Evolutionary conservation across 345 rosid genomes (phyloP).

Genomic region (Capsella bursapastoris): DNA sequence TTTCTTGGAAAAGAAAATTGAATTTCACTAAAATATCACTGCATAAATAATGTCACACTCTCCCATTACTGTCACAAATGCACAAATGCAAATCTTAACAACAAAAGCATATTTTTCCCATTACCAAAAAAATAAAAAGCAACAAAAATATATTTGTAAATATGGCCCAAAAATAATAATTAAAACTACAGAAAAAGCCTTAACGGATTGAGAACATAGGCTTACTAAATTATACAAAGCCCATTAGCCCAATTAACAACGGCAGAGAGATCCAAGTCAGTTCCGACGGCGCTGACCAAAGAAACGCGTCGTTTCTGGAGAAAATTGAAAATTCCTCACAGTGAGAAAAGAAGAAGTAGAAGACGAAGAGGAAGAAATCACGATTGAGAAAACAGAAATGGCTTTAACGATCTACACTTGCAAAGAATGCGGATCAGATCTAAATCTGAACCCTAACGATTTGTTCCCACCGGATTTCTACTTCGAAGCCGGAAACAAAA

Average conservation of each 20-base stretch:
- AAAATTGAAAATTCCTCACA: slow-evolving; percentile 29
- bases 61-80: too few species aligned
- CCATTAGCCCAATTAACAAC: slow-evolving; percentile 1
- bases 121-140: too few species aligned
- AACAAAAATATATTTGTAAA: too few species aligned
- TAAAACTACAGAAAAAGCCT: too few species aligned
- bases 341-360: background rate
- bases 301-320: slow-evolving; percentile 35
- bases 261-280: slow-evolving; percentile 25
- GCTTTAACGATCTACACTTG: slow-evolving; percentile 64
- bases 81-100: too few species aligned
- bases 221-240: background rate
- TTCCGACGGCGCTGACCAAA: slow-evolving; percentile 41
- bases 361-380: background rate
- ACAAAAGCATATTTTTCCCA: too few species aligned
- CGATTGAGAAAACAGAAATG: slow-evolving; percentile 47
- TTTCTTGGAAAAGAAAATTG: too few species aligned
- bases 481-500: slow-evolving; percentile 96
- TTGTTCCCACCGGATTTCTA: slow-evolving; percentile 76
- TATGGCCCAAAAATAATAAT: too few species aligned
- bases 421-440: slow-evolving; percentile 73
- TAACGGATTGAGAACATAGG: too few species aligned
- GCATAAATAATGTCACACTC: too few species aligned
- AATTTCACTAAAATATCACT: too few species aligned
- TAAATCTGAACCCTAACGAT: slow-evolving; percentile 59